These are phyloP conservation scores for Phytopythium chamaehyphon DNA, from an alignment of 352 stramenopile genomes.

Conservation along the genomic window DNA sequence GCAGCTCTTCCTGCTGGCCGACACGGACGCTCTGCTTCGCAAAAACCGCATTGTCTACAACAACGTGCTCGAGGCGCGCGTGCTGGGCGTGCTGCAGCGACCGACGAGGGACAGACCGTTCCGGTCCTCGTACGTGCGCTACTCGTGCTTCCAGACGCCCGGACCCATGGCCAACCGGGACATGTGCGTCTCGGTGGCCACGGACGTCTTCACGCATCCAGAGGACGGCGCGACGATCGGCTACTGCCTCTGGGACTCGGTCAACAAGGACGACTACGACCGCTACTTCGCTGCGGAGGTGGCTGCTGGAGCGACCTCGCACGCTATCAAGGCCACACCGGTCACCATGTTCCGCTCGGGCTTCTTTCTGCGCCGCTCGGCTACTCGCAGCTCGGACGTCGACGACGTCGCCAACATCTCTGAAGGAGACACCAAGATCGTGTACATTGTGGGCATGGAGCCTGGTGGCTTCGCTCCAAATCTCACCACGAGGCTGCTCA, in stretches of 20 bases:
- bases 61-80: conserved; percentile 35
- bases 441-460: conserved; percentile 50
- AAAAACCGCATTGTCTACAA: conserved; percentile 47
- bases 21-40: conserved; percentile 26
- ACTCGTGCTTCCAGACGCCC: conserved; percentile 29
- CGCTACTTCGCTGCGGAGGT: conserved; percentile 15
- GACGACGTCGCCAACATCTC: conserved; percentile 6
- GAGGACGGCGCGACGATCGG: conserved; percentile 39
- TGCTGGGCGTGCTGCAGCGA: conserved; percentile 33
- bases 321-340: conserved; percentile 1
- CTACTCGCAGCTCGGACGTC: conserved; percentile 1
- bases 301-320: neutral
- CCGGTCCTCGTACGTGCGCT: conserved; percentile 30
- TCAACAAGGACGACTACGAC: conserved; percentile 22
- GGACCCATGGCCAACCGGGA: conserved; percentile 34
- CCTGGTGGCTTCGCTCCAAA: conserved; percentile 25
- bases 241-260: conserved; percentile 62
- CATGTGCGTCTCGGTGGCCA: conserved; percentile 27
- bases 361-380: conserved; percentile 36
- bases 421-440: conserved; percentile 41
- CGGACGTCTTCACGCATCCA: conserved; percentile 26
- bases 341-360: conserved; percentile 46
- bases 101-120: conserved; percentile 33
- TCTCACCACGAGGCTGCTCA: conserved; percentile 29
- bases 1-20: conserved; percentile 41